phyloP scores from a whole-genome alignment of 257 asterid genomes.

The Mitragyna speciosa region DNA sequence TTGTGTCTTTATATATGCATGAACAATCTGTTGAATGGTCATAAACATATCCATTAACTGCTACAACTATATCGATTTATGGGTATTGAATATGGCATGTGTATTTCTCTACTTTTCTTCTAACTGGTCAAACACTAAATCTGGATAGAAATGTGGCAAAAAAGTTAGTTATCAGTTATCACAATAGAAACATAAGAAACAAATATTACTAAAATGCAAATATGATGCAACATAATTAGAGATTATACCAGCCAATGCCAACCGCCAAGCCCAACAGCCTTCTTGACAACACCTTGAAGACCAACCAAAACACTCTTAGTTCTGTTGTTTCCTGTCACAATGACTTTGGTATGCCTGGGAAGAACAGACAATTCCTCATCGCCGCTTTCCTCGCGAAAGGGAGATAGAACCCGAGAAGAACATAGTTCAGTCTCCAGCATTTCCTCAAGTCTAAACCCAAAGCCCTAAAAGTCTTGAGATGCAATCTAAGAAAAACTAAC shows the following conservation, averaged over 20 bases:
- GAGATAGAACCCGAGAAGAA: constrained; percentile 66
- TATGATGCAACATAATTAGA: constrained; percentile 4
- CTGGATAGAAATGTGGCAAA: not conserved
- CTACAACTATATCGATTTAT: not conserved
- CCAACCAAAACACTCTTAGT: constrained; percentile 96
- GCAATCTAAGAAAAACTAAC: not conserved
- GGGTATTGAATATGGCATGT: not conserved
- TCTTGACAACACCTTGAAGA: constrained; percentile 95
- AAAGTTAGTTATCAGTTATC: not conserved
- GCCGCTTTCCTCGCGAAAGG: constrained; percentile 81
- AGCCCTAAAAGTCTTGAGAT: not conserved
- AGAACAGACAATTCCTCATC: constrained; percentile 93
- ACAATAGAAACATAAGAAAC: not conserved
- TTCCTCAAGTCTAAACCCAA: constrained; percentile 19
- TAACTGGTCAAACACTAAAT: not conserved
- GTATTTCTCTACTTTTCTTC: not conserved
- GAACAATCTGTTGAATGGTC: not conserved
- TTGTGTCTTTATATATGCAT: not conserved
- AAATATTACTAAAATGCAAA: not conserved
- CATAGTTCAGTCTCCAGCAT: constrained; percentile 71
- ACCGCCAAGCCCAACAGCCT: constrained; percentile 99
- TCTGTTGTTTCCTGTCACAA: constrained; percentile 94
- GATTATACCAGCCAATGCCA: constrained; percentile 97
- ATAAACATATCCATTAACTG: not conserved
- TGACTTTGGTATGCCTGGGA: constrained; percentile 94